Evolutionary conservation across 805 yeast species (phyloP).

Genomic region (Kodamaea lidongshanica): DNA sequence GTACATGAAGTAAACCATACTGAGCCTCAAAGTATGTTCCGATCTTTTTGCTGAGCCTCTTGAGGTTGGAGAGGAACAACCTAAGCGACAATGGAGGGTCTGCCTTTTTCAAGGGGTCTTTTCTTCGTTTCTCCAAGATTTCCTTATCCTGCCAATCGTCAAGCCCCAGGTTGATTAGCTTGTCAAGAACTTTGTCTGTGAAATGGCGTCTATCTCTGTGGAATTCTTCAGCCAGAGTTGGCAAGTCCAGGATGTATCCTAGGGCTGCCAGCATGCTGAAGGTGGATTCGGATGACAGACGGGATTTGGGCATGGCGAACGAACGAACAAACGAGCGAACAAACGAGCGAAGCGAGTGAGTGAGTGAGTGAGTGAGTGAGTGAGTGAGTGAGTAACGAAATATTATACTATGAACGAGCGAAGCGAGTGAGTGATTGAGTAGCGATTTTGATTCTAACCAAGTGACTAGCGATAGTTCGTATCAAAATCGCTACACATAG

Average conservation of each 20-base stretch:
- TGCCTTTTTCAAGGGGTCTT: conserved; percentile 39
- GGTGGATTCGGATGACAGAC: no score
- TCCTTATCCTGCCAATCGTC: conserved; percentile 44
- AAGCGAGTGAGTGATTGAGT: no score
- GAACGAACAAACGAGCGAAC: no score
- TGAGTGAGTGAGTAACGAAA: no score
- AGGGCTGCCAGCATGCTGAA: no score
- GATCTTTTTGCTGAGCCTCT: conserved; percentile 49
- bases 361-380: no score
- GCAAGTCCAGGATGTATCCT: conserved; percentile 22
- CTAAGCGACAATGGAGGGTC: conserved; percentile 55
- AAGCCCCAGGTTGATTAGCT: conserved; percentile 45
- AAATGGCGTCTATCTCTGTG: conserved; percentile 36
- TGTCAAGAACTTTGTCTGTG: conserved; percentile 52
- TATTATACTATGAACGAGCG: no score
- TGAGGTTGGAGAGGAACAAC: conserved; percentile 50
- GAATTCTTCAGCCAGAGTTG: conserved; percentile 26
- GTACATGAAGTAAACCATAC: conserved; percentile 50
- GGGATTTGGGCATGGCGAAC: no score
- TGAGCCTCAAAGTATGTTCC: conserved; percentile 55
- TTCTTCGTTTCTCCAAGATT: conserved; percentile 34
- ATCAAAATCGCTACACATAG: no score
- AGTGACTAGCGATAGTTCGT: no score
- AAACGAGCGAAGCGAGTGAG: no score
- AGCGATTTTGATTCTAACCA: no score